These are phyloP conservation scores for Grosmannia penicillata DNA, from an alignment of 2,329 filamentous ascomycete genomes.

Conservation along the genomic window DNA sequence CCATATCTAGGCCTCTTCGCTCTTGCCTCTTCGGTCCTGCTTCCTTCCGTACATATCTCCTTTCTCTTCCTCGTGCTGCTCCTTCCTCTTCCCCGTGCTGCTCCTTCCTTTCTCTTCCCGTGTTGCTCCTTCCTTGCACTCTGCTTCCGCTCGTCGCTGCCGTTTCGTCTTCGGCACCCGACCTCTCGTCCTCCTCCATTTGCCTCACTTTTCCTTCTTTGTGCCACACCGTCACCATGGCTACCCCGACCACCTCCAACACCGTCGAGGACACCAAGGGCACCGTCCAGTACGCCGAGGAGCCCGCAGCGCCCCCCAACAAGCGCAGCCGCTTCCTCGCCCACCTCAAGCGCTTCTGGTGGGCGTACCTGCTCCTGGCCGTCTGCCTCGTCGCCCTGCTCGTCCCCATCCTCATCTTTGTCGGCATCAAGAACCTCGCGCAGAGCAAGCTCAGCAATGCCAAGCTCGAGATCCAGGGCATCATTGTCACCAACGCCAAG, in stretches of 20 bases:
- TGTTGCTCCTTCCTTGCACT: neutral
- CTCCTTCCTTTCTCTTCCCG: no score
- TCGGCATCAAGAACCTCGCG: conserved; percentile 39
- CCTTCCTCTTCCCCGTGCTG: neutral
- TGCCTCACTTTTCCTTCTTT: neutral
- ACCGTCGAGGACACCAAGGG: neutral
- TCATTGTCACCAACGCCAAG: conserved; percentile 32
- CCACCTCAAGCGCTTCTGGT: conserved; percentile 45
- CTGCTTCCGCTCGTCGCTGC: neutral
- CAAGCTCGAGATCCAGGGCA: conserved; percentile 33
- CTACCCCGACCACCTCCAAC: conserved; percentile 1
- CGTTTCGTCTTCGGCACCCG: neutral
- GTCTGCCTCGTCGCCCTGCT: conserved; percentile 35
- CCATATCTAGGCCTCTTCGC: no score
- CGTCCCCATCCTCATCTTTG: conserved; percentile 41
- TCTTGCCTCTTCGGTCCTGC: no score
- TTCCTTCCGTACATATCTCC: no score
- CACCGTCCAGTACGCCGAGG: conserved; percentile 3
- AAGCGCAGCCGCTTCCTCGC: neutral
- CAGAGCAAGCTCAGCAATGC: conserved; percentile 40
- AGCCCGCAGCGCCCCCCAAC: neutral
- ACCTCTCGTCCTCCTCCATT: neutral
- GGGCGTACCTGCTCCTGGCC: conserved; percentile 39
- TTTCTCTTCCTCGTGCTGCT: neutral
- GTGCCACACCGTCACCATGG: neutral